phyloP scores from a whole-genome alignment of 2,329 filamentous ascomycete genomes.

The Boeremia lycopersici region DNA sequence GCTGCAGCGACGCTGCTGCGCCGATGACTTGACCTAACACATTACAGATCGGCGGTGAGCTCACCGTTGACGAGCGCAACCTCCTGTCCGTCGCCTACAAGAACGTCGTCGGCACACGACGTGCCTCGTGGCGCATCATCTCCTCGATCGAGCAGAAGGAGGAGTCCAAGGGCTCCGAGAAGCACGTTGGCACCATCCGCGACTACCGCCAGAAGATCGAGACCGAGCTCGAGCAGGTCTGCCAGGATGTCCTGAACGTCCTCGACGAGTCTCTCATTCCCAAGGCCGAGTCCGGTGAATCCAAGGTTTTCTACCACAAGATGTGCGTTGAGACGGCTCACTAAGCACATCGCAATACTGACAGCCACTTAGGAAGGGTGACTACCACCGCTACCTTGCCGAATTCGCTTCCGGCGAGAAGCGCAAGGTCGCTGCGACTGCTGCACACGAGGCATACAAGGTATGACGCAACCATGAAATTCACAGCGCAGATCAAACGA shows the following conservation, averaged over 20 bases:
- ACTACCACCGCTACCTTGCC: constrained; percentile 94
- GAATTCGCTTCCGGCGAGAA: constrained; percentile 94
- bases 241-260: constrained; percentile 96
- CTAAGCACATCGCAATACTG: constrained; percentile 18
- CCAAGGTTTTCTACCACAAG: constrained; percentile 99
- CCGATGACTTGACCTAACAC: constrained; percentile 27
- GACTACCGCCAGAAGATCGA: constrained; percentile 99
- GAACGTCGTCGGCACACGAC: constrained; percentile 98
- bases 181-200: constrained; percentile 91
- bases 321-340: constrained; percentile 69
- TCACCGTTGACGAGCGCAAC: constrained; percentile 77
- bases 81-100: constrained; percentile 99
- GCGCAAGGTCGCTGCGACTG: constrained; percentile 85
- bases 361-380: constrained; percentile 76
- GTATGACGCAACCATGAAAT: constrained; percentile 58
- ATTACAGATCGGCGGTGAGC: constrained; percentile 66
- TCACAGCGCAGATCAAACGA: constrained; percentile 20
- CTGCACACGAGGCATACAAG: constrained; percentile 97
- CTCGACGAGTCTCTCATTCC: constrained; percentile 92
- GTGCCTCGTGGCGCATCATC: constrained; percentile 99
- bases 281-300: constrained; percentile 95
- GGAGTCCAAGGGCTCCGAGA: constrained; percentile 96
- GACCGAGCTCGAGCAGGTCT: constrained; percentile 95
- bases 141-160: constrained; percentile 99
- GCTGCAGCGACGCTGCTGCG: constrained; percentile 20